Conservation (phyloP, 768 basidiomycete species). For the Tricholoma hemisulphureum region DNA sequence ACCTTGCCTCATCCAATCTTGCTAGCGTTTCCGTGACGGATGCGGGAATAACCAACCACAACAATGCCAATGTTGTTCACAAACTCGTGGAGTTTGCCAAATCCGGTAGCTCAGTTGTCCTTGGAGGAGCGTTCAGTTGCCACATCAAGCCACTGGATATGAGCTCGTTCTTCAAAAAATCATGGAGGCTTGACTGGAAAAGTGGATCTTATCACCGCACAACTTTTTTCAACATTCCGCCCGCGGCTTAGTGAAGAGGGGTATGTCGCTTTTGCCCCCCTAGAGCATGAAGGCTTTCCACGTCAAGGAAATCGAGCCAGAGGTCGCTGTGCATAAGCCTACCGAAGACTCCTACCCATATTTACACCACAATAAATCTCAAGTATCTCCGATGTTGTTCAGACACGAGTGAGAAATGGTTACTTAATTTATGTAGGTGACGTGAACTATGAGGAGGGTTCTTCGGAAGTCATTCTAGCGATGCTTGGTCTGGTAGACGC, state of each 20-base stretch:
- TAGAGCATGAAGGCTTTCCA: constrained; percentile 46
- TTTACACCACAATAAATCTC: constrained; percentile 2
- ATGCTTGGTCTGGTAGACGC: constrained; percentile 30
- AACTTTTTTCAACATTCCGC: constrained; percentile 33
- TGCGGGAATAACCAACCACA: constrained; percentile 27
- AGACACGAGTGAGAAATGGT: constrained; percentile 33
- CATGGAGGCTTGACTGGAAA: constrained; percentile 38
- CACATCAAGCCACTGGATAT: constrained; percentile 23
- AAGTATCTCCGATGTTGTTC: constrained; percentile 26
- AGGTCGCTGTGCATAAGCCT: constrained; percentile 32
- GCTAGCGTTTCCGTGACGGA: constrained; percentile 37
- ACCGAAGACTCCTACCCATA: constrained; percentile 20
- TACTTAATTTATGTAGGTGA: constrained; percentile 39
- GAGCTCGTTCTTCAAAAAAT: constrained; percentile 26
- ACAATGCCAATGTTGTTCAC: constrained; percentile 20
- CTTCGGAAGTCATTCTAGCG: constrained; percentile 29
- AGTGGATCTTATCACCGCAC: constrained; percentile 39
- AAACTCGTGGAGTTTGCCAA: constrained; percentile 38
- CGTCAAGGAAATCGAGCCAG: constrained; percentile 28
- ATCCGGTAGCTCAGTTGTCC: constrained; percentile 36
- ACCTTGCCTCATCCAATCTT: constrained; percentile 27
- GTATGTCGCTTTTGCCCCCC: constrained; percentile 24
- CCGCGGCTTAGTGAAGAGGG: constrained; percentile 28
- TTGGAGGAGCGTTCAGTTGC: constrained; percentile 35
- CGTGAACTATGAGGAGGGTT: constrained; percentile 29